Evolutionary conservation across 1,139 yeast species (phyloP).

Genomic region (Protomyces inundatus): DNA sequence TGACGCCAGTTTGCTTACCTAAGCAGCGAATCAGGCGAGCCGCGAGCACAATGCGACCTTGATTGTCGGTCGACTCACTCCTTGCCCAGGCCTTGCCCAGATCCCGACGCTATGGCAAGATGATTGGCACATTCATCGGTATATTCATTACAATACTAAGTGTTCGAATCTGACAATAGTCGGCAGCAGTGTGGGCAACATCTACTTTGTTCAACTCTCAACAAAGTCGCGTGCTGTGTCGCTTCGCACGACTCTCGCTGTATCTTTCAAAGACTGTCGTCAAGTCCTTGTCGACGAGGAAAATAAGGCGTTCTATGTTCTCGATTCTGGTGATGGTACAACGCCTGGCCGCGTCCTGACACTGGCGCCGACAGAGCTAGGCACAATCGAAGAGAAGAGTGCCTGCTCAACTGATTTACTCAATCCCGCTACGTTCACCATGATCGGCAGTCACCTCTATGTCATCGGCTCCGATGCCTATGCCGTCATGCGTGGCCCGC

Average conservation of each 20-base stretch:
- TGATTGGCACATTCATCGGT: neutral
- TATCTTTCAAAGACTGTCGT: neutral
- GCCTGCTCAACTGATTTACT: neutral
- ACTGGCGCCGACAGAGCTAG: slow-evolving; percentile 16
- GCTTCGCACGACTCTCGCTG: neutral
- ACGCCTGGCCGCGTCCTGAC: slow-evolving; percentile 7
- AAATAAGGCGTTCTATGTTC: slow-evolving; percentile 14
- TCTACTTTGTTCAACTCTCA: neutral
- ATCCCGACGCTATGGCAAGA: neutral
- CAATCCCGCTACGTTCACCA: neutral
- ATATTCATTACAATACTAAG: too few relatives aligned
- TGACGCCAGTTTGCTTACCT: too few relatives aligned
- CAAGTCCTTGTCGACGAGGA: slow-evolving; percentile 6
- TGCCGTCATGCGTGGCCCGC: slow-evolving; percentile 1
- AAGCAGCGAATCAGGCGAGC: too few relatives aligned
- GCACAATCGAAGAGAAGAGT: slow-evolving; percentile 10
- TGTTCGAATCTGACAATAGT: neutral
- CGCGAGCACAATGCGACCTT: too few relatives aligned
- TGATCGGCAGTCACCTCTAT: slow-evolving; percentile 1
- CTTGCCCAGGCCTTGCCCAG: neutral
- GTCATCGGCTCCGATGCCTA: neutral
- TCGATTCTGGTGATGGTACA: neutral
- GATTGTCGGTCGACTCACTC: neutral
- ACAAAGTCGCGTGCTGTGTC: neutral
- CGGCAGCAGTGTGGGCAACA: neutral